Conservation (phyloP, 768 basidiomycete species). For the Phylloporus rhodoxanthus region DNA sequence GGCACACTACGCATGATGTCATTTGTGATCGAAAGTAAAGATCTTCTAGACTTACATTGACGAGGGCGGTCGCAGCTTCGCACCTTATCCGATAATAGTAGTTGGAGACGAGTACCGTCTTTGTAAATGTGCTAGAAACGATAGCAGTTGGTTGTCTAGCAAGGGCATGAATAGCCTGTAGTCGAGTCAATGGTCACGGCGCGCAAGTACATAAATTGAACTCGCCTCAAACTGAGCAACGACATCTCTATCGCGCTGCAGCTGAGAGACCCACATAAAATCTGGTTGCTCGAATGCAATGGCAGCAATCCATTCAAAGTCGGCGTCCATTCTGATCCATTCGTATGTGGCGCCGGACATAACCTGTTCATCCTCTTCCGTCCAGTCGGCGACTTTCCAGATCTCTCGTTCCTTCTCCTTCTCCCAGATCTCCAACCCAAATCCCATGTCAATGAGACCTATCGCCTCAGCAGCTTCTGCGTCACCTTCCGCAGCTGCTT, state of each 20-base stretch:
- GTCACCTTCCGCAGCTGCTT: slow-evolving; percentile 89
- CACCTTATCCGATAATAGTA: slow-evolving; percentile 95
- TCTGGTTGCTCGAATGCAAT: slow-evolving; percentile 92
- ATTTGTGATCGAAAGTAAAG: slow-evolving; percentile 6
- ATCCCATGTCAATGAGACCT: slow-evolving; percentile 90
- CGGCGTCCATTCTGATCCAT: slow-evolving; percentile 98
- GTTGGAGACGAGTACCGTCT: slow-evolving; percentile 89
- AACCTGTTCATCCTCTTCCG: slow-evolving; percentile 87
- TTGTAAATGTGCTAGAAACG: slow-evolving; percentile 86
- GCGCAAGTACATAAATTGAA: slow-evolving; percentile 1
- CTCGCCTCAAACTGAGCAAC: slow-evolving; percentile 93
- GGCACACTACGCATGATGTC: slow-evolving; percentile 58
- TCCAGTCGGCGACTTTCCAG: slow-evolving; percentile 98
- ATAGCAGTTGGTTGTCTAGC: slow-evolving; percentile 76
- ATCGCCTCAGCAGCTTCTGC: slow-evolving; percentile 89
- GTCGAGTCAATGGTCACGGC: slow-evolving; percentile 7
- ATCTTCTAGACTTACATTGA: slow-evolving; percentile 50
- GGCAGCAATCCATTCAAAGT: slow-evolving; percentile 97
- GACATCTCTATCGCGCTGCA: slow-evolving; percentile 93
- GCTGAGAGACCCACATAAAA: slow-evolving; percentile 97
- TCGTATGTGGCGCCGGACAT: slow-evolving; percentile 98
- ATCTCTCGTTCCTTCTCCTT: slow-evolving; percentile 87
- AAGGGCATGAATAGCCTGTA: slow-evolving; percentile 87
- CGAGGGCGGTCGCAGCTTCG: slow-evolving; percentile 84
- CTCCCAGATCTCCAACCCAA: slow-evolving; percentile 93